A percentile compares a stretch with the other conserved stretches of the same genome.
These are phyloP conservation scores for Rheum nobile DNA, from an alignment of 148 eudicot species.

Conservation along the genomic window DNA sequence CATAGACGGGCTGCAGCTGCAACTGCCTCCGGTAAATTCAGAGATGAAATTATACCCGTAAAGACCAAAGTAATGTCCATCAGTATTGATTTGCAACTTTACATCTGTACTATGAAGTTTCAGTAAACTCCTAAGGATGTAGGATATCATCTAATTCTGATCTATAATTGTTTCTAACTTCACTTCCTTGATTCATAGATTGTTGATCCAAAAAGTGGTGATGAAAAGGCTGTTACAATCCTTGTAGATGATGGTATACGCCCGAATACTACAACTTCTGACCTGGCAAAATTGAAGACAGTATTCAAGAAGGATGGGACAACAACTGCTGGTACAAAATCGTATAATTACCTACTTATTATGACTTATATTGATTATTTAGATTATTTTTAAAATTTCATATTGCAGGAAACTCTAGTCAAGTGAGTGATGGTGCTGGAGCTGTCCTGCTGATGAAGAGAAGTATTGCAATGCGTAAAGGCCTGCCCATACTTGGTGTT, in stretches of 20 bases:
- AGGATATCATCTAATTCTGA: neutral
- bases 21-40: constrained; percentile 85
- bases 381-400: neutral
- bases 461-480: constrained; percentile 74
- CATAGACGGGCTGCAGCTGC: constrained; percentile 97
- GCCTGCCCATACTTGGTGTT: constrained; percentile 85
- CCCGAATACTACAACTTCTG: constrained; percentile 52
- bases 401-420: constrained; percentile 81
- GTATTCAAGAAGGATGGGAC: constrained; percentile 91
- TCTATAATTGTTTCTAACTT: neutral
- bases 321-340: constrained; percentile 76
- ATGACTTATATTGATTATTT: neutral
- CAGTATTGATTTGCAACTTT: neutral
- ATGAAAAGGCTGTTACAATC: constrained; percentile 72
- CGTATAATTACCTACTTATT: neutral
- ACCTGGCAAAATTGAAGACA: constrained; percentile 70
- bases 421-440: constrained; percentile 98
- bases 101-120: neutral
- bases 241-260: constrained; percentile 89
- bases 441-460: constrained; percentile 97
- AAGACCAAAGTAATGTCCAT: constrained; percentile 50
- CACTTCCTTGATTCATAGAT: constrained; percentile 26
- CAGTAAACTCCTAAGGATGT: neutral
- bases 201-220: constrained; percentile 96
- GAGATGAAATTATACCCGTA: constrained; percentile 82